These are phyloP conservation scores for Lichtheimia ramosa DNA, from an alignment of 371 early-diverging fungal species.

Conservation along the genomic window DNA sequence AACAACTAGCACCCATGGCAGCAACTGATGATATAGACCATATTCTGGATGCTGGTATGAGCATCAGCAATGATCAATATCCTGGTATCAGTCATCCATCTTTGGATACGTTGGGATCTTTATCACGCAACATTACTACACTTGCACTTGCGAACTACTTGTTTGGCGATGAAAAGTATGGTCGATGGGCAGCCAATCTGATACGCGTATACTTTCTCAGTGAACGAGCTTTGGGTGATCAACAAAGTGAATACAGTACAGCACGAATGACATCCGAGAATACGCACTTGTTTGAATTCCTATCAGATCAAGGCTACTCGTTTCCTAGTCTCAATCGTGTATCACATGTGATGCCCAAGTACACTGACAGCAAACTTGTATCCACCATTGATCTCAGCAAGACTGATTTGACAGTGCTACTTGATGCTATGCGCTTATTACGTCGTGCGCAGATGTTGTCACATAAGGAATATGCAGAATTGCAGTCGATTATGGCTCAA, in stretches of 20 bases:
- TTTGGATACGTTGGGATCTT: constrained; percentile 24
- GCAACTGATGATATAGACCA: too few species aligned
- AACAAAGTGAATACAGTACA: constrained; percentile 49
- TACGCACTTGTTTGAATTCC: constrained; percentile 54
- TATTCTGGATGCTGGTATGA: constrained; percentile 18
- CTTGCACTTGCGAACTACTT: constrained; percentile 62
- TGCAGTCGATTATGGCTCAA: constrained; percentile 55
- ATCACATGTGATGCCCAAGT: constrained; percentile 48
- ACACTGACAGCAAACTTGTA: not conserved
- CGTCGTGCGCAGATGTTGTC: constrained; percentile 56
- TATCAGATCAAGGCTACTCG: constrained; percentile 68
- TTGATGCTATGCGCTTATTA: constrained; percentile 60
- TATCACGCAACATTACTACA: constrained; percentile 61
- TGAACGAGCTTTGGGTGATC: constrained; percentile 51
- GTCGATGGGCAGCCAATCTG: constrained; percentile 63
- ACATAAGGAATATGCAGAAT: constrained; percentile 65
- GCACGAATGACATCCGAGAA: constrained; percentile 51
- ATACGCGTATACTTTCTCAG: constrained; percentile 59
- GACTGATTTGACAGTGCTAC: constrained; percentile 50
- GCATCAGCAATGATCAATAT: constrained; percentile 2
- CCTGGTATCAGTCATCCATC: not conserved
- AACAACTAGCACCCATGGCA: too few species aligned
- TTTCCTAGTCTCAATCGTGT: constrained; percentile 55
- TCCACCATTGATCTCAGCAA: constrained; percentile 32
- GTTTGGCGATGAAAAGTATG: constrained; percentile 57